Evolutionary conservation across 306 rosid species (phyloP).

Genomic region (Lathyrus sativus): DNA sequence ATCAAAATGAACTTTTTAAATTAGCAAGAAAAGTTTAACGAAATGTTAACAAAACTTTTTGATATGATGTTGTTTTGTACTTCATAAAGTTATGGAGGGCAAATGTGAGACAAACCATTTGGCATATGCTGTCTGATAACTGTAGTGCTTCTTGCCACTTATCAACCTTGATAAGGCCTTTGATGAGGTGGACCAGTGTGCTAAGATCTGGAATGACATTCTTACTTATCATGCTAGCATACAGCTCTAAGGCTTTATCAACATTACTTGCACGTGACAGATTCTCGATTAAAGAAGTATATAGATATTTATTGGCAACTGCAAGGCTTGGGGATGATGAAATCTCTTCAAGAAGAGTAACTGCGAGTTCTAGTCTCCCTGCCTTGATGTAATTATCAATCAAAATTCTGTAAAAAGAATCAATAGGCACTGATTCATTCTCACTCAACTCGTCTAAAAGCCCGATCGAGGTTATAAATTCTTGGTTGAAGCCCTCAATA

Average conservation of each 20-base stretch:
- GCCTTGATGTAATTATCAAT: constrained; percentile 75
- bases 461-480: constrained; percentile 67
- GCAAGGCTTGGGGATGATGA: constrained; percentile 54
- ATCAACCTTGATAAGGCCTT: constrained; percentile 62
- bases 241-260: constrained; percentile 68
- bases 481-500: constrained; percentile 72
- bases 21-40: too few species aligned
- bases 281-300: constrained; percentile 64
- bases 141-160: constrained; percentile 85
- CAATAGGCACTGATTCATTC: constrained; percentile 57
- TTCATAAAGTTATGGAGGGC: constrained; percentile 31
- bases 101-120: constrained; percentile 69
- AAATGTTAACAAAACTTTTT: not conserved
- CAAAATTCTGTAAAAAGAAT: constrained; percentile 62
- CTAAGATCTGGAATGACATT: constrained; percentile 69
- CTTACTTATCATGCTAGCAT: constrained; percentile 56
- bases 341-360: constrained; percentile 70
- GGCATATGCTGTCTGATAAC: constrained; percentile 69
- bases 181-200: constrained; percentile 68
- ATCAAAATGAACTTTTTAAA: too few species aligned
- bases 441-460: constrained; percentile 66
- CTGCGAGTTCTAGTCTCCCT: constrained; percentile 70
- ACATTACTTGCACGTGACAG: constrained; percentile 63
- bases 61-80: constrained; percentile 7
- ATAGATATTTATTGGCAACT: constrained; percentile 53